phyloP scores from a whole-genome alignment of 495 filamentous ascomycete species.

The Penicillium antarcticum region DNA sequence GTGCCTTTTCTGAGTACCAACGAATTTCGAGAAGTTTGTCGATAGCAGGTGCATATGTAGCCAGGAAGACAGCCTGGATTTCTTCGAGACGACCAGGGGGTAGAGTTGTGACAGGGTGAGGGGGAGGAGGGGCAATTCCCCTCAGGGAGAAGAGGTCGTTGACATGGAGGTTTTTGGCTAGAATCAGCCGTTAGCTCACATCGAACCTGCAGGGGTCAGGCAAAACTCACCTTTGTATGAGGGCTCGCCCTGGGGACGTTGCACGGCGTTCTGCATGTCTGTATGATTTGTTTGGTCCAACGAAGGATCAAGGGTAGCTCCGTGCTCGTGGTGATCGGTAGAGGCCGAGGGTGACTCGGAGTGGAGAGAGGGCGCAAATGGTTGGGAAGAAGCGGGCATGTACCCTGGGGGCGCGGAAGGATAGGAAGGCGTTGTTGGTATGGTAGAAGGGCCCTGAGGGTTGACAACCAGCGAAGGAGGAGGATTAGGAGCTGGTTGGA shows the following conservation, averaged over 20 bases:
- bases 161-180: slow-evolving; percentile 70
- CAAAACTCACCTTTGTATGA: slow-evolving; percentile 36
- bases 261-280: slow-evolving; percentile 34
- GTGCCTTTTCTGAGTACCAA: slow-evolving; percentile 65
- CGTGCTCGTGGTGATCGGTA: slow-evolving; percentile 57
- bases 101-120: slow-evolving; percentile 54
- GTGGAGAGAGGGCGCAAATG: slow-evolving; percentile 51
- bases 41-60: slow-evolving; percentile 73
- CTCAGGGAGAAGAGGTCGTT: slow-evolving; percentile 70
- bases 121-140: slow-evolving; percentile 57
- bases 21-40: slow-evolving; percentile 79
- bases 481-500: slow-evolving; percentile 69
- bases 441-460: slow-evolving; percentile 38
- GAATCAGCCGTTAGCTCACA: slow-evolving; percentile 9
- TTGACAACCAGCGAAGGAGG: slow-evolving; percentile 47
- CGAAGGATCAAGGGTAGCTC: slow-evolving; percentile 71
- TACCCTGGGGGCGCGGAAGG: slow-evolving; percentile 54
- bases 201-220: background rate
- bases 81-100: slow-evolving; percentile 57
- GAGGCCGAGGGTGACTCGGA: slow-evolving; percentile 48
- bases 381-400: slow-evolving; percentile 56
- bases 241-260: slow-evolving; percentile 24
- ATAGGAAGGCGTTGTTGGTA: slow-evolving; percentile 32
- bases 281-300: slow-evolving; percentile 44
- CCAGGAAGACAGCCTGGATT: slow-evolving; percentile 68